Evolutionary conservation across 2,329 filamentous ascomycete species (phyloP).

Genomic region (Colletotrichum brevisporum): DNA sequence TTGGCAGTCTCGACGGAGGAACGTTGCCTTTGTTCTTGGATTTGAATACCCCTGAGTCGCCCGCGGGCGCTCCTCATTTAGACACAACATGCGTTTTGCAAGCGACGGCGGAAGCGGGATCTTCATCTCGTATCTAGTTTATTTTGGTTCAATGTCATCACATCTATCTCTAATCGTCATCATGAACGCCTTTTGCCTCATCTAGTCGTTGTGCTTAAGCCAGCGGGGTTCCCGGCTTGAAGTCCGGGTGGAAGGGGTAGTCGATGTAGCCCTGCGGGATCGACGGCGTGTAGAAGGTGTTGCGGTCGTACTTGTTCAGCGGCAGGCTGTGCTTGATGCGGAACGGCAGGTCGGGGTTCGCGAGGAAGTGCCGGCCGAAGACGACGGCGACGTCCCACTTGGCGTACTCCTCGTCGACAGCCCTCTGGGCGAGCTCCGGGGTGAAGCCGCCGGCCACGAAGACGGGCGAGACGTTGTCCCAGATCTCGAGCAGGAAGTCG

Average conservation of each 20-base stretch:
- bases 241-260: conserved; percentile 44
- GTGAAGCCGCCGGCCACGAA: conserved; percentile 54
- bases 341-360: conserved; percentile 49
- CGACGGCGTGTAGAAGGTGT: conserved; percentile 46
- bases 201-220: neutral
- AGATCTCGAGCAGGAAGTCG: conserved; percentile 52
- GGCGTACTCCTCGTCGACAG: conserved; percentile 49
- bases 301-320: conserved; percentile 45
- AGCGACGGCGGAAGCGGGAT: neutral
- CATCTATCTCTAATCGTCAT: neutral
- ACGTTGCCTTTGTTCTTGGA: no score
- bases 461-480: conserved; percentile 46
- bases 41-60: no score
- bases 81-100: neutral
- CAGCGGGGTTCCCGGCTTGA: conserved; percentile 26
- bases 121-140: conserved; percentile 1
- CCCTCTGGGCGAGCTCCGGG: conserved; percentile 42
- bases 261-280: conserved; percentile 46
- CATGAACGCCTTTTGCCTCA: neutral
- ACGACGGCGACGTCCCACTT: conserved; percentile 50
- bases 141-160: conserved; percentile 2
- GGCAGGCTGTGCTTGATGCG: conserved; percentile 46
- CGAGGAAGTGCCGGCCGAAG: conserved; percentile 51
- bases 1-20: neutral
- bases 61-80: no score